Conservation (phyloP, 2,329 filamentous ascomycete species). For the Fusarium pseudonygamai region DNA sequence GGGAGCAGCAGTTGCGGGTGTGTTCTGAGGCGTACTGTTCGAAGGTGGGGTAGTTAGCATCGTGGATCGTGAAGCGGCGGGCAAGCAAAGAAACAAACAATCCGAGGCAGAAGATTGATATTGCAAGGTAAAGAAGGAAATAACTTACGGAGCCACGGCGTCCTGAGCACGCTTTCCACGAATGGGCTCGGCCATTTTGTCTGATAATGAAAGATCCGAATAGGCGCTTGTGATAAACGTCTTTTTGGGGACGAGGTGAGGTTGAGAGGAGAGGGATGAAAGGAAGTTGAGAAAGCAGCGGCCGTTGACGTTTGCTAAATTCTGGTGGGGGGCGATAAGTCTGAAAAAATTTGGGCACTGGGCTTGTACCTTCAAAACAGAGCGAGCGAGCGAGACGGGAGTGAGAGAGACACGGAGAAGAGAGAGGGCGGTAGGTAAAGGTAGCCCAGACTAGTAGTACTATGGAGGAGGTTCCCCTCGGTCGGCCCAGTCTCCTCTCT, state of each 20-base stretch:
- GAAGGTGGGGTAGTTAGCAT: constrained; percentile 54
- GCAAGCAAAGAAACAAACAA: constrained; percentile 36
- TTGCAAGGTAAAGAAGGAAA: constrained; percentile 17
- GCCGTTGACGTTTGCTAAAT: constrained; percentile 52
- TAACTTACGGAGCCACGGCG: constrained; percentile 66
- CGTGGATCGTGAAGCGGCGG: constrained; percentile 32
- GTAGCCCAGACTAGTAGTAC: background rate
- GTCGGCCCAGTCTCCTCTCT: constrained; percentile 9
- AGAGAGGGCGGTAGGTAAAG: background rate
- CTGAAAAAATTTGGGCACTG: constrained; percentile 50
- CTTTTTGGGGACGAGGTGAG: constrained; percentile 42
- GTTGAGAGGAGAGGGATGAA: constrained; percentile 46
- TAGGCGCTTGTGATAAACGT: constrained; percentile 44
- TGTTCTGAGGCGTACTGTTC: constrained; percentile 97
- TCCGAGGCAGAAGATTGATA: constrained; percentile 18
- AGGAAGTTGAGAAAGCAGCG: constrained; percentile 48
- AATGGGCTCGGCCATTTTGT: constrained; percentile 70
- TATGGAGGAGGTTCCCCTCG: background rate
- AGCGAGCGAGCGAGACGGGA: constrained; percentile 11
- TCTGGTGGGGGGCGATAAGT: constrained; percentile 52
- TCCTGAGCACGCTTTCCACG: constrained; percentile 69
- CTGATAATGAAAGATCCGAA: constrained; percentile 43
- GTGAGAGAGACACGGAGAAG: background rate
- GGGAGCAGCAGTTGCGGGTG: constrained; percentile 91
- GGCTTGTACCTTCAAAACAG: constrained; percentile 35